Evolutionary conservation across 176 grass and related monocot species (phyloP), one percentile per base, ranked within the genome.

Genomic region (Bromus sterilis): DNA sequence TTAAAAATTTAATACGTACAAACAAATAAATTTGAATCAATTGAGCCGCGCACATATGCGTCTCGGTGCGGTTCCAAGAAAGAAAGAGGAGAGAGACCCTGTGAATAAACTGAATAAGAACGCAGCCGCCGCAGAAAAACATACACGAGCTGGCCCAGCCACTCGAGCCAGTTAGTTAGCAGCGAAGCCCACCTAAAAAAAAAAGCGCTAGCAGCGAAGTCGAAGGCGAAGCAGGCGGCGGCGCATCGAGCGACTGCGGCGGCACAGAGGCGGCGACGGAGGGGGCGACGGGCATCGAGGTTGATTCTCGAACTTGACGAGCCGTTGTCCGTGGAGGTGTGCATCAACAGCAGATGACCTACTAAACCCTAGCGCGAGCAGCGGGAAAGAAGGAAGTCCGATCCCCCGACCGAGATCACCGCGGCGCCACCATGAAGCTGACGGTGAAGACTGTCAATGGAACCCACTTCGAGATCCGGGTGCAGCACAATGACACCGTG

Each of bases 371-470:
- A 82, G 71, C 55, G 18, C 13, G 42, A 74, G 23, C 41, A 53
- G 20, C 63, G 71, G 75, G 10, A 4, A 39, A 28, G 51, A 71
- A 11, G 32, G 33, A 16, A 12, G n/a, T 53, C 7, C 42, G 66
- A 26, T 42, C 23, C n/a, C 33, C 4, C 24, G 4, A 29, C 29
- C 23, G 36, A 36, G 63, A 23, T 44, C 13, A 9, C 30, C 30
- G 11, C 76, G 36, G 21, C 56, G 46, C 31, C 59, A 64, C 87
- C 68, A 98, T 94, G 92, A 94, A 87, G 90, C 88, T 98, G 46
- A 91, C 84, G 57, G 92, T 98, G 90, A 98, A 91, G 84, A 98
- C 88, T 58, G 90, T 93, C 74, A 98, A 91, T 86, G 95, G 95
- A 56, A 77, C 76, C 58, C 88, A 88, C 26, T 98, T 98, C 78